Percentiles rank a stretch among this genome's conserved stretches.
Evolutionary conservation across 2,329 filamentous ascomycete genomes (phyloP).

Genomic region (Juglanconis oblonga): DNA sequence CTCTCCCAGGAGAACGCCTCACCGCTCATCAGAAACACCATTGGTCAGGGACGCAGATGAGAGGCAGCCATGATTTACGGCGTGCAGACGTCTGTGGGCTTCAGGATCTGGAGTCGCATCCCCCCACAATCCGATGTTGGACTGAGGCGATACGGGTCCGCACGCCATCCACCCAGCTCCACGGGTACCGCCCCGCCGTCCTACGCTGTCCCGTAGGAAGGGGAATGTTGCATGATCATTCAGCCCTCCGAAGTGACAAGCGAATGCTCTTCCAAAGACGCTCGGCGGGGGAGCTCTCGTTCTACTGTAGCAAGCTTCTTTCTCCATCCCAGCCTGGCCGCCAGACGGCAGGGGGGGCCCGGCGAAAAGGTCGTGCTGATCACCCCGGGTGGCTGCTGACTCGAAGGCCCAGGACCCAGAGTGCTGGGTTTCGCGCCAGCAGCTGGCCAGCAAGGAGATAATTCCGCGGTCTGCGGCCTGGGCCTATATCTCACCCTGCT

Average conservation of each 20-base stretch:
- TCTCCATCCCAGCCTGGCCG: neutral
- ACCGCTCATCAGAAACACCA: neutral
- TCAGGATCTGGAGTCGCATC: neutral
- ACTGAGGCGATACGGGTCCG: neutral
- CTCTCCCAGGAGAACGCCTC: neutral
- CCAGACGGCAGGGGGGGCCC: conserved; percentile 12
- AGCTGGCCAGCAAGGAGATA: neutral
- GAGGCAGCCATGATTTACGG: conserved; percentile 5
- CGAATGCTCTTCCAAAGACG: neutral
- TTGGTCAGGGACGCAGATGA: conserved; percentile 5
- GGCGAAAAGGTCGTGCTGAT: conserved; percentile 13
- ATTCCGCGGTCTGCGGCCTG: conserved; percentile 2
- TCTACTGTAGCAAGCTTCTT: conserved; percentile 3
- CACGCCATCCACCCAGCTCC: neutral
- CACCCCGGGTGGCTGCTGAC: conserved; percentile 19
- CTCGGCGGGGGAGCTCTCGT: neutral
- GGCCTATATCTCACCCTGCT: conserved; percentile 8
- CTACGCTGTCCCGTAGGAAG: neutral
- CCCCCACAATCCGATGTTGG: neutral
- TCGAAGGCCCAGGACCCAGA: conserved; percentile 14
- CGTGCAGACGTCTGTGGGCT: neutral
- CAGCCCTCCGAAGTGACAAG: neutral
- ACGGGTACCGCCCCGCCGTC: neutral
- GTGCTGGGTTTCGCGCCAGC: conserved; percentile 16
- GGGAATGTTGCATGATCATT: neutral